These are phyloP conservation scores for Cytospora piceae DNA, from an alignment of 2,329 filamentous ascomycete species.

Conservation along the genomic window DNA sequence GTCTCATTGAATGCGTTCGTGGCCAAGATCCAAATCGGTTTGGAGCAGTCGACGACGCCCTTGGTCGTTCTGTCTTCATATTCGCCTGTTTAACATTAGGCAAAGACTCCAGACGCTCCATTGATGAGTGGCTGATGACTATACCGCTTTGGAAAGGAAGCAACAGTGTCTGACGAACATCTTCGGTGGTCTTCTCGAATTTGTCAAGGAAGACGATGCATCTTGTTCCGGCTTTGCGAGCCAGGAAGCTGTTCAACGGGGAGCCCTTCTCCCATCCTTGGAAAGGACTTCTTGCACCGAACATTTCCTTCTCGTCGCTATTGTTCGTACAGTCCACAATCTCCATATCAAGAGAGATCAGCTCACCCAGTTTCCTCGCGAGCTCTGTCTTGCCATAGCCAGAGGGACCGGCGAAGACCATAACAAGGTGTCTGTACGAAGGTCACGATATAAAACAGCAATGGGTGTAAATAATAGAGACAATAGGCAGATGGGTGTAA, in stretches of 20 bases:
- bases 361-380: constrained; percentile 44
- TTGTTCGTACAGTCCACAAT: constrained; percentile 47
- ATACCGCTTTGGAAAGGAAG: constrained; percentile 48
- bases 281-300: constrained; percentile 46
- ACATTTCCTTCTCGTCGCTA: constrained; percentile 44
- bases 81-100: constrained; percentile 32
- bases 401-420: constrained; percentile 50
- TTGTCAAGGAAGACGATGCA: constrained; percentile 55
- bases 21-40: constrained; percentile 53
- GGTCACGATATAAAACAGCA: too few species aligned
- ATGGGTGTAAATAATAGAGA: too few species aligned
- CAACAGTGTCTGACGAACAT: constrained; percentile 48
- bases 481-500: too few species aligned
- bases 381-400: constrained; percentile 56
- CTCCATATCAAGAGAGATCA: constrained; percentile 44
- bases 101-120: neutral
- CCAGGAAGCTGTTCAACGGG: constrained; percentile 53
- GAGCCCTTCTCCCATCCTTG: constrained; percentile 42
- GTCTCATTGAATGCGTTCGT: constrained; percentile 47
- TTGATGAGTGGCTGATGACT: constrained; percentile 25
- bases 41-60: constrained; percentile 44
- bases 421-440: constrained; percentile 43
- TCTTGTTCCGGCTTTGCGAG: constrained; percentile 39
- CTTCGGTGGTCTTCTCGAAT: constrained; percentile 50
- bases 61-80: constrained; percentile 46